Base-by-base conservation (phyloP, 2,329 filamentous ascomycete genomes). In the Teratosphaeria nubilosa region DNA sequence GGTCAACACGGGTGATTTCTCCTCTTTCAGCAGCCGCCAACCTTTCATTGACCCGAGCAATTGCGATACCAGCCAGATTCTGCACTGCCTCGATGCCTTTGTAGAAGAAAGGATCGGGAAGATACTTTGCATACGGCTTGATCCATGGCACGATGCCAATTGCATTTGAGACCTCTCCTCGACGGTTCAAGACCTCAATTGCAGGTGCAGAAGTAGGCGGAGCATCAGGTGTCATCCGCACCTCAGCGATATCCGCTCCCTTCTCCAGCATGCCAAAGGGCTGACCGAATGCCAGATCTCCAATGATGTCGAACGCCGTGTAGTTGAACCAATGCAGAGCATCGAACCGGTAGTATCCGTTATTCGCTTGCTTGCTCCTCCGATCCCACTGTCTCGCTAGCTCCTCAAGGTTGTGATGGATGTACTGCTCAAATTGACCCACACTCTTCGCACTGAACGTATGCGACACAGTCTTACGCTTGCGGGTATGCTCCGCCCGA, bases 401-500 rank as follows among this genome's bases (percentile, higher is more conserved):
- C 14, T 85, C 75, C 59, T 87, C 83, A 3, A 95, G 80, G 71
- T 95, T 95, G 63, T 80, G 77, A 69, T 89, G 86, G 65, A 96
- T 92, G 73, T 92, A 95, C 55, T 90, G 88, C 76, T 96, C 91
- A 69, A 69, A 69, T 70, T 95, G 85, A 59, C 81, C 80, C 56
- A 96, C 81, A 10, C 84, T 88, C 75, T 92, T 95, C 60, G 86
- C 80, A 14, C 86, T 88, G 75, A 96, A 96, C 32, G 89, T 94
- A 72, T 95, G 90, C 1, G 88, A 85, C 53, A 96, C 83, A 2
- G 89, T 86, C 80, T 95, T 96, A 67, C 91, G 84, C 80, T 96
- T 96, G 62, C 91, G 85, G 0, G 86, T 86, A 72, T 96, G 91
- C 68, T 96, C 89, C 0, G 78, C 78, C 54, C 91, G 82, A 74